Conservation (phyloP, 768 basidiomycete genomes). For the Obba rivulosa region DNA sequence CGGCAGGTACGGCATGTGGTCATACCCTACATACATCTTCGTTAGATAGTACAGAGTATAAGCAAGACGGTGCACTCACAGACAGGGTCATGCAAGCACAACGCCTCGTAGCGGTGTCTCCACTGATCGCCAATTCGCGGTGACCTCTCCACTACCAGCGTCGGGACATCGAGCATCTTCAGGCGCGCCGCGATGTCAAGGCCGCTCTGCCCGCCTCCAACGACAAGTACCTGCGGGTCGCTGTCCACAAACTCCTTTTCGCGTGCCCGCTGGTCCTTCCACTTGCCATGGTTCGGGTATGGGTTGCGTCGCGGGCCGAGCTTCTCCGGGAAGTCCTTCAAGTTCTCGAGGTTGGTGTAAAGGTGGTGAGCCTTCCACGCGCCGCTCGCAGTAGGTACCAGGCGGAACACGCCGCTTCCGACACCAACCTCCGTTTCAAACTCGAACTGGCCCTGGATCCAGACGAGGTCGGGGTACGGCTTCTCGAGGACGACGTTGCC, state of each 20-base stretch:
- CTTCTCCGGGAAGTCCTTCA: conserved; percentile 41
- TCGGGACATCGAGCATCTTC: conserved; percentile 41
- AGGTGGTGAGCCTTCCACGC: conserved; percentile 43
- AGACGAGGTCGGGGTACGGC: conserved; percentile 22
- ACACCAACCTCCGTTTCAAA: conserved; percentile 38
- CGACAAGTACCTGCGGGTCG: conserved; percentile 48
- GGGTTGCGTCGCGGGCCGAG: conserved; percentile 28
- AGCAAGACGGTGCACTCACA: conserved; percentile 37
- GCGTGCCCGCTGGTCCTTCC: conserved; percentile 32
- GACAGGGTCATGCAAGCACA: conserved; percentile 64
- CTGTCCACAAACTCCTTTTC: conserved; percentile 35
- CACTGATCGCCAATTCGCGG: conserved; percentile 57
- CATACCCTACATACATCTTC: conserved; percentile 29
- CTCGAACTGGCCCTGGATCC: conserved; percentile 29
- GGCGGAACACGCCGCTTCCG: conserved; percentile 38
- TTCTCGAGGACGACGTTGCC: conserved; percentile 10
- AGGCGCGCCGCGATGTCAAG: conserved; percentile 55
- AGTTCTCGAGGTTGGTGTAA: conserved; percentile 47
- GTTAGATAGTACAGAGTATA: background rate
- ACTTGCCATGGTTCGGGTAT: conserved; percentile 35
- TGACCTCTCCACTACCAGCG: conserved; percentile 60
- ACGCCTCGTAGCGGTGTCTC: conserved; percentile 60
- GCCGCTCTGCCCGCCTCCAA: conserved; percentile 50
- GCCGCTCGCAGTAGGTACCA: conserved; percentile 37
- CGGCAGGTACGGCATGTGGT: conserved; percentile 53